phyloP scores from a whole-genome alignment of 2,329 filamentous ascomycete species.

The Talaromyces sp. region DNA sequence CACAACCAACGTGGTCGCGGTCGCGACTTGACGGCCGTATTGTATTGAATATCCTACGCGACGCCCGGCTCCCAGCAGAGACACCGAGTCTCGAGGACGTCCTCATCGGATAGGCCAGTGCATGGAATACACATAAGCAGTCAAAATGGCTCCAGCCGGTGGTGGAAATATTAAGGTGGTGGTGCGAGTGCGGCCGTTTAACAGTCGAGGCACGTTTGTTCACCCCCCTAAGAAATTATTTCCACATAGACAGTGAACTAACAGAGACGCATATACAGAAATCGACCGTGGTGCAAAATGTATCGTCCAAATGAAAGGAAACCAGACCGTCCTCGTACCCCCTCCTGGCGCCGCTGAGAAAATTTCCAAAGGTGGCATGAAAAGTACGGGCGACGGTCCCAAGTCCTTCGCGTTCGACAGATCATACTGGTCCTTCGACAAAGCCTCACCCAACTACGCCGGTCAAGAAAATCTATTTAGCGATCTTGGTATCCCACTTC shows the following conservation, averaged over 20 bases:
- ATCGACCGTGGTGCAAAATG: slow-evolving; percentile 89
- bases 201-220: slow-evolving; percentile 70
- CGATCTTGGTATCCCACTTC: slow-evolving; percentile 81
- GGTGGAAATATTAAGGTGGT: slow-evolving; percentile 99
- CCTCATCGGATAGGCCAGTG: slow-evolving; percentile 21
- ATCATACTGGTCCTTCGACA: slow-evolving; percentile 97
- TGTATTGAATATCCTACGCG: slow-evolving; percentile 14
- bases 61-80: slow-evolving; percentile 11
- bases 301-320: slow-evolving; percentile 93
- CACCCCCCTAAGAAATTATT: neutral
- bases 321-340: slow-evolving; percentile 80
- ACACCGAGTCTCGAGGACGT: slow-evolving; percentile 1
- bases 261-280: slow-evolving; percentile 54
- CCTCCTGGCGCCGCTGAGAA: slow-evolving; percentile 61
- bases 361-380: slow-evolving; percentile 52
- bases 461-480: slow-evolving; percentile 85
- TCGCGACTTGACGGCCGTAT: slow-evolving; percentile 23
- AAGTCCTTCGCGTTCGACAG: slow-evolving; percentile 95
- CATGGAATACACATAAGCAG: slow-evolving; percentile 33
- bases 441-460: slow-evolving; percentile 75
- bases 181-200: slow-evolving; percentile 93
- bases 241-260: neutral
- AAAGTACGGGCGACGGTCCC: slow-evolving; percentile 63
- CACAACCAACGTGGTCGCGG: neutral
- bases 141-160: slow-evolving; percentile 64